Base-by-base conservation (phyloP, 2,329 filamentous ascomycete genomes). In the Phialocephala subalpina region DNA sequence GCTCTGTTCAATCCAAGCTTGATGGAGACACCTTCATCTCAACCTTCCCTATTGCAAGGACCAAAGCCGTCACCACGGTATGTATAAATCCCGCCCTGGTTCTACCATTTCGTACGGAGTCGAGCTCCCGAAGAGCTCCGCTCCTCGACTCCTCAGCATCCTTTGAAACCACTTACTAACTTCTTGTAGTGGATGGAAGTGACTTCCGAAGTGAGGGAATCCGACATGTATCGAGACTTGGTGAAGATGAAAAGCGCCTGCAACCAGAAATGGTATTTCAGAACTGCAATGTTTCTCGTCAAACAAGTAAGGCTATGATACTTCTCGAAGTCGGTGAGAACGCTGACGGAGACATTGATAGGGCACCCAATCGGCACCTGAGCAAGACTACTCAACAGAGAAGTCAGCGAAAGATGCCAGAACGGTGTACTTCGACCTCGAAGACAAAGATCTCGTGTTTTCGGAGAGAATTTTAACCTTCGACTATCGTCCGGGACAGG, bases 381-480 rank as follows among this genome's bases (percentile, higher is more conserved):
- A 18, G 3, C 40, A 36, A 9, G 27, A 60, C 2, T 49, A 49
- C 1, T 49, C 58, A 7, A 47, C 58, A 7, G 58, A 49, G 33
- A 22, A 40, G 16, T 35, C 12, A 7, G 38, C 38, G 18, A 20
- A 60, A 8, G 58, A 60, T 16, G 58, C 58, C 2, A 49, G 20
- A 22, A 33, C 20, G 16, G 20, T 22, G 2, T 40, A 57, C 18
- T 6, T 62, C 20, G 36, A 57, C 12, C 52, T 16, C 35, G 35
- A 45, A 3, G 57, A 45, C 9, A 38, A 25, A 38, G 29, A 57
- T 16, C 16, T 62, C 7, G n/a, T 20, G 1, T 62, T 65, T 18
- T 36, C n/a, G 12, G 63, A 65, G 27, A 65, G 38, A 5, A 62
- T 65, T 18, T 22, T 62, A 14, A 65, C 63, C 16, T 65, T 65